Evolutionary conservation across 1,284 basidiomycete species (phyloP).

Genomic region (Rhodotorula sp.): DNA sequence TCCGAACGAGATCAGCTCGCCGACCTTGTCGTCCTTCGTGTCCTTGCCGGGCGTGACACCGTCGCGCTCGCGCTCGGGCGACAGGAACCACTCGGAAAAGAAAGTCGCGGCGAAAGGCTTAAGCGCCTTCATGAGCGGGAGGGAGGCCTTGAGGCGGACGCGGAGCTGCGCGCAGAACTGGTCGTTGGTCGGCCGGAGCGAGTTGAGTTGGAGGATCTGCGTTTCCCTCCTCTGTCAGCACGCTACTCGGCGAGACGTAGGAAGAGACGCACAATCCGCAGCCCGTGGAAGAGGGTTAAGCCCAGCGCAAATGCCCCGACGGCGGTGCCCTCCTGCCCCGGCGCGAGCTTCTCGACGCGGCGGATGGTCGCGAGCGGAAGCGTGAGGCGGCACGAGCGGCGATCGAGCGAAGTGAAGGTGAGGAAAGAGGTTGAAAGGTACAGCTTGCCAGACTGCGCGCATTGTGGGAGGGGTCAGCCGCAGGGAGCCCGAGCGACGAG

Average conservation of each 20-base stretch:
- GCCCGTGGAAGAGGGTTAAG: constrained; percentile 66
- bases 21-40: constrained; percentile 56
- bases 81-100: constrained; percentile 83
- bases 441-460: constrained; percentile 79
- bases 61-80: constrained; percentile 55
- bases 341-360: constrained; percentile 74
- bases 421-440: constrained; percentile 88
- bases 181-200: constrained; percentile 92
- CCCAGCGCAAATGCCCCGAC: constrained; percentile 94
- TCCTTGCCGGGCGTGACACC: constrained; percentile 50
- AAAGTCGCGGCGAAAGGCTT: constrained; percentile 89
- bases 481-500: background rate
- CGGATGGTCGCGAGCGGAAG: constrained; percentile 90
- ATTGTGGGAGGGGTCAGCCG: background rate
- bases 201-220: constrained; percentile 92
- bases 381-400: constrained; percentile 87
- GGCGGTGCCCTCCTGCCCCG: constrained; percentile 50
- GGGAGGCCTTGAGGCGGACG: constrained; percentile 83
- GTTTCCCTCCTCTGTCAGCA: background rate
- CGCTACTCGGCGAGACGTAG: accelerated
- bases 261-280: constrained; percentile 25
- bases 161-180: constrained; percentile 87
- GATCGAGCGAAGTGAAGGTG: constrained; percentile 86
- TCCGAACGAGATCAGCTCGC: constrained; percentile 46
- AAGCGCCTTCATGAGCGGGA: constrained; percentile 72